Base-by-base conservation (phyloP, 164 flowering plant species). In the Cinnamomum micranthum region DNA sequence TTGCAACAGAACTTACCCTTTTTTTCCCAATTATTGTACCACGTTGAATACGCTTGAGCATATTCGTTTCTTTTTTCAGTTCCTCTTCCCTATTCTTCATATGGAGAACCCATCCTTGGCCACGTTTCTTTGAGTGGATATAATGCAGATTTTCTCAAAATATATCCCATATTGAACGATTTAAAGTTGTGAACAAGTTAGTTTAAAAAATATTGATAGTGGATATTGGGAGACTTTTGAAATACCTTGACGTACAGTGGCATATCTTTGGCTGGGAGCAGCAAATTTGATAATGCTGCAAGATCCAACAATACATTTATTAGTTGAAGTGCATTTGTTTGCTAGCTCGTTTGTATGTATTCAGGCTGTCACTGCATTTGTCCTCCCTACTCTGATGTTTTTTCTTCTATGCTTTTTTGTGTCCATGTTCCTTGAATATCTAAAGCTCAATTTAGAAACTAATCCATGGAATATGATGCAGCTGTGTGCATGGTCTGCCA, bases 401-500 rank as follows among this genome's bases (percentile, higher is more conserved):
- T 6, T 31, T 31, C 35, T 27, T 66, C 23, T 14, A 24, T 27
- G 1, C 0, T 28, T 66, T 31, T 31, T 66, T 64, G 2, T 24
- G 13, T n/a, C 24, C 24, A 11, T 9, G 27, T 22, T n/a, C n/a
- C 41, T 69, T 47, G 22, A 28, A 69, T 20, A 13, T 67, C 70
- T 20, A 67, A 67, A 15, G 28, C 70, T n/a, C 41, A 67, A 6
- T 67, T 47, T 35, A 25, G 58, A 47, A 41, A 24, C 75, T 80
- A 14, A 80, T 33, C 2, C 50, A 25, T 74, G 33, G 50, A 75
- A 50, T 75, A 50, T 60, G 59, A 0, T 86, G 85, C 91, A 96
- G 98, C 84, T 92, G 31, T 88, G 76, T 80, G 85, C 88, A 52
- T 96, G 99, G 98, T 86, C 89, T 80, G 90, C 97, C 2, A 85